Conservation (phyloP, 2,329 filamentous ascomycete genomes). For the Fusarium xylarioides region DNA sequence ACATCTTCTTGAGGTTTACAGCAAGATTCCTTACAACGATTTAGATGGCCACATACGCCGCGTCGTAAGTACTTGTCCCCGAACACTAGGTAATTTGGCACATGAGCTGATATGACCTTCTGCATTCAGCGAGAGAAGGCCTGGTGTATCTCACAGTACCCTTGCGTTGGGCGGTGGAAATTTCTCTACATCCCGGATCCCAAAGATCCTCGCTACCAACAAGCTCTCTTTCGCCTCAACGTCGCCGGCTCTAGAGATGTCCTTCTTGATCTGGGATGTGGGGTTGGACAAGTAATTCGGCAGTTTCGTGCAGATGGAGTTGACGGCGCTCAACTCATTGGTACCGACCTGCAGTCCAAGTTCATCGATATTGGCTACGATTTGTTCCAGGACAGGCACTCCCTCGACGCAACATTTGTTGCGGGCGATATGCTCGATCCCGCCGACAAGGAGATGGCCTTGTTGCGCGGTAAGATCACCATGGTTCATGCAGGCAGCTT, state of each 20-base stretch:
- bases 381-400: conserved; percentile 67
- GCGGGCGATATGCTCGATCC: conserved; percentile 60
- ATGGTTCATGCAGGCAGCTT: conserved; percentile 61
- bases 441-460: conserved; percentile 47
- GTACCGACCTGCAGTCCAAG: conserved; percentile 57
- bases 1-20: conserved; percentile 51
- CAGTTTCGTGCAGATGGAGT: conserved; percentile 62
- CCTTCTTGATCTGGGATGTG: conserved; percentile 61
- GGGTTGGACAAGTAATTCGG: conserved; percentile 60
- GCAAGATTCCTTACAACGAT: conserved; percentile 48
- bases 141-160: conserved; percentile 56
- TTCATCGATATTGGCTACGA: conserved; percentile 69
- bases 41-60: conserved; percentile 49
- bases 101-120: conserved; percentile 12
- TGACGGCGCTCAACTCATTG: conserved; percentile 57
- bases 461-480: conserved; percentile 53
- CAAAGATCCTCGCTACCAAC: conserved; percentile 54
- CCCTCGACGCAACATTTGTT: conserved; percentile 58
- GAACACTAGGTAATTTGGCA: neutral
- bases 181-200: conserved; percentile 56
- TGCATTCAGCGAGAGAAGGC: conserved; percentile 54
- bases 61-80: conserved; percentile 44
- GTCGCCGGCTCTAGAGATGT: conserved; percentile 50
- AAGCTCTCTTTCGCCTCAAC: conserved; percentile 54
- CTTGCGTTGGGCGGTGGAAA: conserved; percentile 60